Evolutionary conservation across 73 alveolate genomes (phyloP).

Genomic region (Paramecium sonneborni): DNA sequence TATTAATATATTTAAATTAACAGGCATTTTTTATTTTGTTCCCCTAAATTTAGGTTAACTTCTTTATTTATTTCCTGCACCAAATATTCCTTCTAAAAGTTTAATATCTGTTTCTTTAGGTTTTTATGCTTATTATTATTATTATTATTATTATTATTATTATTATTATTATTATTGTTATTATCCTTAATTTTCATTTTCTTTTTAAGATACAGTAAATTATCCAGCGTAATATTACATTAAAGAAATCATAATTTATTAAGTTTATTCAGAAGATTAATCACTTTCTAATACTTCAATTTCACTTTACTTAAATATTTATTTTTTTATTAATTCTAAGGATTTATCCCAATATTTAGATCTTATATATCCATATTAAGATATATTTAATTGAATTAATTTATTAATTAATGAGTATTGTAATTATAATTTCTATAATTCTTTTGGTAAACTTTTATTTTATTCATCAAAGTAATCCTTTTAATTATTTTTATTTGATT

Average conservation of each 20-base stretch:
- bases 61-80: not conserved
- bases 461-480: not conserved
- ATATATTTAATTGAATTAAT: not conserved
- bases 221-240: not conserved
- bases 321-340: not conserved
- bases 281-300: slow-evolving; percentile 8
- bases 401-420: not conserved
- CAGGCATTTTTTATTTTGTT: not conserved
- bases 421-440: not conserved
- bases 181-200: not conserved
- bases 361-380: not conserved
- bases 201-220: not conserved
- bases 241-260: not conserved
- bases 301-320: not conserved
- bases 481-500: not conserved
- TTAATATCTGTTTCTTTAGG: not conserved
- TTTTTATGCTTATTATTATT: not conserved
- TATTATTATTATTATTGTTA: no score
- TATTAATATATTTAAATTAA: not conserved
- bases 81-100: not conserved
- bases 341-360: slow-evolving; percentile 35
- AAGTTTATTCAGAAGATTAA: not conserved
- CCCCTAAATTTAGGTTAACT: not conserved
- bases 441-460: not conserved
- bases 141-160: no score